Base-by-base conservation (phyloP, 257 asterid genomes). In the Solanum paucissectum region DNA sequence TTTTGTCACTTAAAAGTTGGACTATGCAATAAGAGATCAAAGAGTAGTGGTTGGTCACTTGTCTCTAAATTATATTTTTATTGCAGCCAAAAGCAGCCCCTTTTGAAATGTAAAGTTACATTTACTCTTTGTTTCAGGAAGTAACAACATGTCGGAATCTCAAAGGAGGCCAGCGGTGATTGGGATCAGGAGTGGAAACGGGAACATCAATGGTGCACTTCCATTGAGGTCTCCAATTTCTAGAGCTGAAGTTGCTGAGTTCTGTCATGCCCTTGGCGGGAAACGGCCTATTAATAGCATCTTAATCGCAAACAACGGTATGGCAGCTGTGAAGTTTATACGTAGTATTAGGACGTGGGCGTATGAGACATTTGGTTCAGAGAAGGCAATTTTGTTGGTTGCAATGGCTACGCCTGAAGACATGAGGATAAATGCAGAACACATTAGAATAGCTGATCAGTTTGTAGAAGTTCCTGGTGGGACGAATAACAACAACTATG, bases 361-460 rank as follows among this genome's bases (percentile, higher is more conserved):
- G 46, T 95, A 97, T 38, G 99, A 95, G 90, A 96, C 98, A 74
- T 96, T 97, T 91, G 99, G 99, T 88, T 88, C 98, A 16, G 99
- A 96, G 92, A 97, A 97, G 94, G 99, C 99, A 71, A 94, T 97
- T 87, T 92, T 96, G 88, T 91, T 97, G 90, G 99, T 97, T 88
- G 99, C 98, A 83, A 97, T 97, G 99, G 99, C 99, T 89, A 97
- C 99, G 36, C 98, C 99, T 0, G 99, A 97, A 92, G 99, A 97
- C 90, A 97, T 97, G 99, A 94, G 96, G 88, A 96, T 97, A 91
- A 97, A 97, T 90, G 99, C 99, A 20, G 99, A 97, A 93, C 99
- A 97, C 93, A 96, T 97, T 85, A 93, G 98, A 91, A 97, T 97
- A 88, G 99, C 99, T 37, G 99, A 97, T 94, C 97, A 97, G 87